Conservation (phyloP, 371 early-diverging fungal genomes). For the Neoconidiobolus thromboides region DNA sequence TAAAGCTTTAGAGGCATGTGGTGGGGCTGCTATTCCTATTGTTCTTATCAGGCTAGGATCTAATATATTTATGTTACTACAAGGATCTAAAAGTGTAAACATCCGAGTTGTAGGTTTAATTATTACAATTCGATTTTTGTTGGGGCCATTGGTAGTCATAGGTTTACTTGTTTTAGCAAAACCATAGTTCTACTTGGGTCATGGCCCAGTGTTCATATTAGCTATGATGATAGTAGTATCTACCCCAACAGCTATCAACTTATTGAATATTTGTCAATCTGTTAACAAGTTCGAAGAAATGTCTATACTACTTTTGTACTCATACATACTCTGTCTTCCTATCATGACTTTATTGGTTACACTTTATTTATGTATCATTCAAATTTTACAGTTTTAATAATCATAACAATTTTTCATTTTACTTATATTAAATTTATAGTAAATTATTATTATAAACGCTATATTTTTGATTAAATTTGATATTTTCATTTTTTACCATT, state of each 20-base stretch:
- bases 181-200: conserved; percentile 15
- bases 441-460: no score
- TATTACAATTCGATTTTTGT: conserved; percentile 9
- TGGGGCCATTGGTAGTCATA: conserved; percentile 24
- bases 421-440: no score
- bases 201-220: conserved; percentile 23
- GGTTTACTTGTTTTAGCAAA: conserved; percentile 18
- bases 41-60: conserved; percentile 46
- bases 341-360: conserved; percentile 1
- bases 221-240: conserved; percentile 26
- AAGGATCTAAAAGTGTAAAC: neutral
- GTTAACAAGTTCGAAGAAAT: conserved; percentile 27
- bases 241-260: conserved; percentile 28
- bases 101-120: neutral
- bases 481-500: no score
- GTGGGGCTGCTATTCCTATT: conserved; percentile 43
- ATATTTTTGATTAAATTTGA: no score
- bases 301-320: conserved; percentile 16
- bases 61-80: conserved; percentile 20
- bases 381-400: neutral
- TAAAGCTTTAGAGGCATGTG: conserved; percentile 39
- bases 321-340: conserved; percentile 4
- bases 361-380: conserved; percentile 4
- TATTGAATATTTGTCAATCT: conserved; percentile 26
- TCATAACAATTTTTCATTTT: no score